Base-by-base conservation (phyloP, 257 asterid species). In the Haberlea rhodopensis region DNA sequence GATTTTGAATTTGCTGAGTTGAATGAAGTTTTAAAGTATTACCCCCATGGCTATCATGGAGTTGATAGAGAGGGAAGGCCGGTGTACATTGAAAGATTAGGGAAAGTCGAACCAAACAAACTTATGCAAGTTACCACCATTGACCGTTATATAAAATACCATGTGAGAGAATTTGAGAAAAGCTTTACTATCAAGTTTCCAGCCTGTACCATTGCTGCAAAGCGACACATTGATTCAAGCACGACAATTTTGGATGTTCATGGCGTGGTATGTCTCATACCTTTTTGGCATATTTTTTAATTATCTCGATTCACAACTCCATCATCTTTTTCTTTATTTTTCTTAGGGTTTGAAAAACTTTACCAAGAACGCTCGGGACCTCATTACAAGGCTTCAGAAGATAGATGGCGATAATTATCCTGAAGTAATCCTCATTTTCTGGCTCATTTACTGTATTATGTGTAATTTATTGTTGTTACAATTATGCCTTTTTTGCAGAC, bases 351-450 rank as follows among this genome's bases (percentile, higher is more conserved):
- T 84, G 71, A 88, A 85, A 70, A 88, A 86, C 85, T 84, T 86
- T 52, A 79, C 73, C 53, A 86, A 84, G 80, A 86, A 78, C 32
- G 96, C 96, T 4, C 71, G 96, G 40, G 96, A 88, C 5, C 91
- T 88, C 71, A 81, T 88, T 57, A 72, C 75, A 28, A 86, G 90
- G 61, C 86, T 88, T 57, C 96, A 88, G 78, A 88, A 86, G 81
- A 86, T 88, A 67, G 96, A 88, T 78, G 90, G 96, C 5, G 91
- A 88, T 74, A 88, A 88, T 76, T 88, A 88, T 75, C 96, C 96
- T 25, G 96, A 88, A 71, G 96, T 85, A 80, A 74, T 27, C 28
- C 55, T 72, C 72, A 76, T 37, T 55, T 60, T 69, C 61, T 69
- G 43, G 57, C 69, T 61, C 51, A 20, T 32, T 68, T 26, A 11